A percentile compares a stretch with the other conserved stretches of the same genome.
Conservation (phyloP, 495 filamentous ascomycete species). For the Staphylotrichum tortipilum region DNA sequence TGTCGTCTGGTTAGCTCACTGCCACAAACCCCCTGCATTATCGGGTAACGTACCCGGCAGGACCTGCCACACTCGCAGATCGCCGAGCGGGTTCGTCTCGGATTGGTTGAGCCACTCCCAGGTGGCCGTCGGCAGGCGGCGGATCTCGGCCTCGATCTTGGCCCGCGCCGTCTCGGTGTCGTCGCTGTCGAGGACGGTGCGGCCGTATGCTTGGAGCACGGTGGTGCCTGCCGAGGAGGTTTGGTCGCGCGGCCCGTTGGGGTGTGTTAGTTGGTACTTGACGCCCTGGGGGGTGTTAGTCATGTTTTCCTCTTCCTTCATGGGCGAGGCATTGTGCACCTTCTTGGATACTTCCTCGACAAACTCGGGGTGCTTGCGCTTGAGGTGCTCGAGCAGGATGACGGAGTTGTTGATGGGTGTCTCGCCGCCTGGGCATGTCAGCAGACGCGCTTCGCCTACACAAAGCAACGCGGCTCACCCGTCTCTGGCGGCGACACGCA, state of each 20-base stretch:
- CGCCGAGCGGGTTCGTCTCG: conserved; percentile 16
- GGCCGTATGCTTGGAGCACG: conserved; percentile 44
- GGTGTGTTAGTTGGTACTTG: conserved; percentile 34
- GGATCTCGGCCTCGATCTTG: conserved; percentile 47
- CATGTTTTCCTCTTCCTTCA: conserved; percentile 20
- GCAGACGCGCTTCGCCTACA: conserved; percentile 1
- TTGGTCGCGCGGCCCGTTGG: conserved; percentile 22
- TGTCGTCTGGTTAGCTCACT: background rate
- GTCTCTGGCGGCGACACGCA: conserved; percentile 25
- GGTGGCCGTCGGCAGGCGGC: conserved; percentile 34
- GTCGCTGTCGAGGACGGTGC: conserved; percentile 39
- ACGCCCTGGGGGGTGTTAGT: conserved; percentile 17
- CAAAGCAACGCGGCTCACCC: background rate
- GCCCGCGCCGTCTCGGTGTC: conserved; percentile 31
- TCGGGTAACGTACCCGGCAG: conserved; percentile 19
- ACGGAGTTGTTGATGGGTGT: conserved; percentile 45
- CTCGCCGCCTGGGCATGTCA: conserved; percentile 43
- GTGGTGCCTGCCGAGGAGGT: conserved; percentile 44
- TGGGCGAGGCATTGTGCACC: too few relatives aligned
- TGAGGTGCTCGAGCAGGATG: conserved; percentile 41
- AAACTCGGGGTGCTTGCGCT: conserved; percentile 42
- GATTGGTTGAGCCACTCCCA: conserved; percentile 42
- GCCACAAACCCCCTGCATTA: too few relatives aligned
- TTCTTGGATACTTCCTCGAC: conserved; percentile 27
- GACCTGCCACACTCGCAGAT: conserved; percentile 32